Percentiles rank a stretch among this genome's conserved stretches.
phyloP scores from a whole-genome alignment of 768 basidiomycete species.

The Cystoderma amianthinum region DNA sequence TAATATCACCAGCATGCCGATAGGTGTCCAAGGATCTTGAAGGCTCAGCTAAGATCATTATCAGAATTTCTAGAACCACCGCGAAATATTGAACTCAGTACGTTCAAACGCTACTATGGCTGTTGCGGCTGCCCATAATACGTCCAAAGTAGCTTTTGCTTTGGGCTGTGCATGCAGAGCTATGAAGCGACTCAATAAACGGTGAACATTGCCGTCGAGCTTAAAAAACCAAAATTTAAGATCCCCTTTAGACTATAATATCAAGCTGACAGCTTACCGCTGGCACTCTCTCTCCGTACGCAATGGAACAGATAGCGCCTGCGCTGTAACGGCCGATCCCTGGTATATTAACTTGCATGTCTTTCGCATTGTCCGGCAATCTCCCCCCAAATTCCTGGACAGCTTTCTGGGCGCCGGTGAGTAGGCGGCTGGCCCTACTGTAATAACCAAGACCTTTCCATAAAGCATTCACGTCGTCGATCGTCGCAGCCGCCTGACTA shows the following conservation, averaged over 20 bases:
- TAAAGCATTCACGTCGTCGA: conserved; percentile 80
- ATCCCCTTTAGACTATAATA: background rate
- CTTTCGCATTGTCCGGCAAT: conserved; percentile 74
- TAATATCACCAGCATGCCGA: conserved; percentile 72
- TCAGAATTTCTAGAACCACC: conserved; percentile 4
- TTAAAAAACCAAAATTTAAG: conserved; percentile 18
- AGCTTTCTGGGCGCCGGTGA: conserved; percentile 78
- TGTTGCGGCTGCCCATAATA: conserved; percentile 77
- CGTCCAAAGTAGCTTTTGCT: conserved; percentile 66
- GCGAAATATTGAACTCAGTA: too few species aligned
- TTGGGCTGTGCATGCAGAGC: conserved; percentile 81
- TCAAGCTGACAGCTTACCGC: conserved; percentile 50
- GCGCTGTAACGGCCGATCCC: conserved; percentile 89
- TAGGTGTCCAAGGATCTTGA: conserved; percentile 5
- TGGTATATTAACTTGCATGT: conserved; percentile 78
- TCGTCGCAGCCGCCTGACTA: conserved; percentile 53
- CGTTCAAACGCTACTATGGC: conserved; percentile 49
- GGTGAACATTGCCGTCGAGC: conserved; percentile 89
- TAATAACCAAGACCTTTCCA: conserved; percentile 96
- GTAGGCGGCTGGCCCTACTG: conserved; percentile 74
- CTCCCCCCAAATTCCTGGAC: conserved; percentile 58
- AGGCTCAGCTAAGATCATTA: background rate
- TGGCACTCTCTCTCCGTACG: conserved; percentile 76
- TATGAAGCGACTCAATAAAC: conserved; percentile 77
- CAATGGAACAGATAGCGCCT: conserved; percentile 81